Evolutionary conservation across 164 flowering plant species (phyloP), one percentile per base, ranked within the genome.

Genomic region (Sextonia rubra): DNA sequence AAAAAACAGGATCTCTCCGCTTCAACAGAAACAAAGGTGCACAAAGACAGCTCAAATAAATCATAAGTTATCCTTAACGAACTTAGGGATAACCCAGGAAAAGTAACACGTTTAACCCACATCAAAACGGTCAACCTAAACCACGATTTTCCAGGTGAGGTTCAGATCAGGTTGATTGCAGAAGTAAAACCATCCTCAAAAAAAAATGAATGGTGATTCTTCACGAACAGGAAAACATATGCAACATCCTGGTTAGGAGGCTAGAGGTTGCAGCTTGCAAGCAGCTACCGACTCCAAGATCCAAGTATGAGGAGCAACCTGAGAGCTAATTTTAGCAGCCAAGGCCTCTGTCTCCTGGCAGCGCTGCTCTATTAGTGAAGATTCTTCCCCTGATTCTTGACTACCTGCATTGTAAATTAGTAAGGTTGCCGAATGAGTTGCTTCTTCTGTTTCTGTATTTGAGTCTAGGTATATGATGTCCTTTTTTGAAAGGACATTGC

Each of bases 201-300:
- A 37, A 37, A 37, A 37, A 37, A 37, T 37, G 44, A 37, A 37
- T 7, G 44, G 44, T 8, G 44, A 37, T 37, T 37, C 11, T 9
- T 37, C 44, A 8, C 1, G 44, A 37, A 37, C 44, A 37, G 11
- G 44, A 37, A 37, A 37, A 37, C 44, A 37, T 37, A 37, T 7
- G 44, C 44, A 37, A 37, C 2, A 3, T 37, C 6, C 44, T 5
- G 44, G 11, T 71, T n/a, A 60, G 6, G 64, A 70, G 29, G 58
- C 66, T 61, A 75, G 52, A 24, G 86, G 79, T 67, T 77, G 78
- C 75, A 85, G 61, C 60, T 60, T 69, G 64, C 85, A 83, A 67
- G 89, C 86, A 64, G 91, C 90, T 70, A 88, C 83, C 18, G 93
- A 87, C 58, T 85, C 90, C 78, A 88, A 73, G 65, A 89, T 77